These are phyloP conservation scores for Hortaea werneckii DNA, from an alignment of 2,329 filamentous ascomycete genomes.

Conservation along the genomic window DNA sequence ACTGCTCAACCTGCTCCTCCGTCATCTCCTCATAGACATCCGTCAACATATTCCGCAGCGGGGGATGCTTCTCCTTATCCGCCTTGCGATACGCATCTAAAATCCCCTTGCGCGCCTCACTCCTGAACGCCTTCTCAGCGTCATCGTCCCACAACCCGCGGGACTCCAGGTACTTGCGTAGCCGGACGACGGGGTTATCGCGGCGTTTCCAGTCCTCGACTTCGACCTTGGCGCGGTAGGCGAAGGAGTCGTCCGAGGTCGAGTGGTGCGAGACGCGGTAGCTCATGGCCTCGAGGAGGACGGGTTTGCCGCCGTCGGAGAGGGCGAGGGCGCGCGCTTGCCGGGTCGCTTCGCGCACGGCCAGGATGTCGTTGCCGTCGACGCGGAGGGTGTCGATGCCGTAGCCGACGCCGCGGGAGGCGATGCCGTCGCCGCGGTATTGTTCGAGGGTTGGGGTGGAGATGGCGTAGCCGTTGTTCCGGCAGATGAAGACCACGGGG, in stretches of 20 bases:
- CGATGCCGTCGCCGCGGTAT: conserved; percentile 85
- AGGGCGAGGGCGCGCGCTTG: conserved; percentile 70
- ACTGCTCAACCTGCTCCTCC: conserved; percentile 66
- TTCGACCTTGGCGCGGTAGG: conserved; percentile 84
- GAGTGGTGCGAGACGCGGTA: conserved; percentile 98
- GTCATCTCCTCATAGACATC: conserved; percentile 86
- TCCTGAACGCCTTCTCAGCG: conserved; percentile 63
- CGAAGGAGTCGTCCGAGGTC: conserved; percentile 93
- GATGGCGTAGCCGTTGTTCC: conserved; percentile 89
- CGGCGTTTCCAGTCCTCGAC: conserved; percentile 89
- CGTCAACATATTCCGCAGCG: conserved; percentile 63
- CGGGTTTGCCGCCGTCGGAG: conserved; percentile 65
- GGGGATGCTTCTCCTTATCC: conserved; percentile 70
- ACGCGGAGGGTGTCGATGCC: conserved; percentile 90
- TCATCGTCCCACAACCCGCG: conserved; percentile 75
- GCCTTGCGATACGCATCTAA: conserved; percentile 75
- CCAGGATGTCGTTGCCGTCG: conserved; percentile 91
- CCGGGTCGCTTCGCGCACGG: conserved; percentile 69
- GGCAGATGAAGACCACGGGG: conserved; percentile 79
- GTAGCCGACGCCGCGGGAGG: conserved; percentile 75
- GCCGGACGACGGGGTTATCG: conserved; percentile 76
- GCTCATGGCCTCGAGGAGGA: conserved; percentile 91
- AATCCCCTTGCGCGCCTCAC: conserved; percentile 60
- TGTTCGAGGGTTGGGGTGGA: conserved; percentile 83
- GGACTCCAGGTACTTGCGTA: conserved; percentile 85